Percentiles rank a stretch among this genome's conserved stretches.
phyloP scores from a whole-genome alignment of 352 stramenopile species.

The Globisporangium heterothallicum region DNA sequence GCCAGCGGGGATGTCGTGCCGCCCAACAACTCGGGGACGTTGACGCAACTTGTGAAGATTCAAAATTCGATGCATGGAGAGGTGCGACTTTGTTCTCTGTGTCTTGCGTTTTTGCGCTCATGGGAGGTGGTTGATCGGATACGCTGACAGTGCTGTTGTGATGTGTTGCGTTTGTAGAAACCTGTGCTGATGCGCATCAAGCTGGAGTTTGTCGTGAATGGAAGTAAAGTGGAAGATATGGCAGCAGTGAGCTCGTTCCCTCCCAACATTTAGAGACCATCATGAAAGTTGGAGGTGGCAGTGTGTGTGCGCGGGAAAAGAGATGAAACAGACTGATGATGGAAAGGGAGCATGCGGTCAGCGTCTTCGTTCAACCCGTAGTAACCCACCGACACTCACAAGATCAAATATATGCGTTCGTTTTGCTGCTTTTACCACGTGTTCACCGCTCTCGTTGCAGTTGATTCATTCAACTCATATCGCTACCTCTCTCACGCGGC shows the following conservation, averaged over 20 bases:
- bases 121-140: neutral
- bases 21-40: conserved; percentile 57
- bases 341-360: too few relatives aligned
- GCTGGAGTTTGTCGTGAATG: conserved; percentile 80
- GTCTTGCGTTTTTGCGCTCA: neutral
- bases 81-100: conserved; percentile 22
- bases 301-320: neutral
- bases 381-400: too few relatives aligned
- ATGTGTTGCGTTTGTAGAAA: conserved; percentile 49
- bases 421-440: conserved; percentile 1
- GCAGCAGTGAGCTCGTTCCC: conserved; percentile 74
- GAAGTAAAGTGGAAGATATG: conserved; percentile 84
- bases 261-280: conserved; percentile 43
- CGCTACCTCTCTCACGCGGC: conserved; percentile 7
- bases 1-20: conserved; percentile 90
- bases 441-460: too few relatives aligned
- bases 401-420: conserved; percentile 11
- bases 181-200: conserved; percentile 82
- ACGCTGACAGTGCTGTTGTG: conserved; percentile 3
- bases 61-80: conserved; percentile 94
- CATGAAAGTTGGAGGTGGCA: neutral
- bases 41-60: conserved; percentile 96
- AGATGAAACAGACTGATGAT: neutral
- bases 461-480: too few relatives aligned
- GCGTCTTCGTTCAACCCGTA: too few relatives aligned